Base-by-base conservation (phyloP, 2,329 filamentous ascomycete species). In the Magnaporthales sp. region DNA sequence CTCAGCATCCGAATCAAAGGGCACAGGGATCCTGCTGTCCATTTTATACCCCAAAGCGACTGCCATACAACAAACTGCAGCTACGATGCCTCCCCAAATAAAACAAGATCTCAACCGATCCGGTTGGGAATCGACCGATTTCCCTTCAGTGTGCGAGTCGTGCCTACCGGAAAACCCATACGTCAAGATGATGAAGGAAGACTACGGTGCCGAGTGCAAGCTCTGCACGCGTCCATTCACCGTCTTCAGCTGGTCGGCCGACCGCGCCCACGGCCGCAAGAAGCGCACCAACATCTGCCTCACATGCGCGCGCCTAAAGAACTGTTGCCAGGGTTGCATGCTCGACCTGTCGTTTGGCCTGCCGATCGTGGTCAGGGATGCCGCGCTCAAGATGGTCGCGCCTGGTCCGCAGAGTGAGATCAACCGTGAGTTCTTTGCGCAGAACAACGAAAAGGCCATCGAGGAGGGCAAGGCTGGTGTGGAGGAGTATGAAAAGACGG, bases 321-420 rank as follows among this genome's bases (percentile, higher is more conserved):
- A 99, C 81, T 98, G 95, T 81, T 99, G 95, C 75, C 95, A 99
- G 81, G 94, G 90, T 80, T 99, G 95, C 82, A 98, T 98, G 92
- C 89, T 99, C 66, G 95, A 99, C 83, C 81, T 99, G 68, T 94
- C 92, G 13, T 99, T 98, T 74, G 96, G 95, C 27, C 83, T 99
- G 30, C 95, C 95, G 11, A 96, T 99, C 74, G 91, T 93, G 15
- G 91, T 99, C 67, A 89, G 95, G 75, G 95, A 99, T 81, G 95
- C 95, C 3, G 95, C 96, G 5, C 83, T 99, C 70, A 98, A 98
- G 82, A 97, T 99, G 91, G 91, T 98, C 58, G 93, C 94, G 0
- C 93, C 95, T 0, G 95, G 95, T 0, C 95, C 95, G 0, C 87
- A 92, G 70, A 96, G 92, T 76, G 90, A 91, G 66, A 92, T 99